Evolutionary conservation across 176 grass and related monocot species (phyloP), one percentile per base, ranked within the genome.

Genomic region (Oryza coarctata): DNA sequence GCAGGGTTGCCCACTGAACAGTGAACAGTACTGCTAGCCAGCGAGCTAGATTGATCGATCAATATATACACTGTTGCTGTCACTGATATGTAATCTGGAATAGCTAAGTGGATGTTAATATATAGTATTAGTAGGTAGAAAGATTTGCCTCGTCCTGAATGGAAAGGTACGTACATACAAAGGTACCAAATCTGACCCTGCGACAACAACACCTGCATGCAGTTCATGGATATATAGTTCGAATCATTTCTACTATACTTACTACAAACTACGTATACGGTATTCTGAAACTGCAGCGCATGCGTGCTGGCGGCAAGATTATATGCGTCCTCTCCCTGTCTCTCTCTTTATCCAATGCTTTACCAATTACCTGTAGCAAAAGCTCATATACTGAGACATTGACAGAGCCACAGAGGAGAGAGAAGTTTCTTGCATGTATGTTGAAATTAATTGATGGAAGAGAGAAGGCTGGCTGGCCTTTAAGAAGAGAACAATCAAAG

Each of bases 401-500:
- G 38, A 39, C 38, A 39, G 38, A 39, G 38, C 38, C 9, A 11
- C 70, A 64, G 25, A 17, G 18, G 73, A 7, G 49, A 67, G 68
- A 38, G 30, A 30, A 2, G 11, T 25, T 45, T 47, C 3, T 30
- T 52, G 45, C 64, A 31, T 61, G 43, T 41, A 43, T 31, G 15
- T 74, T 73, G 43, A 18, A 5, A 74, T 74, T 39, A 47, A 80
- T 45, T 30, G 41, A 20, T 20, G 17, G 47, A 50, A 50, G 47
- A 50, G 47, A n/a, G 52, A 64, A 28, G 18, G 61, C 68, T 32
- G 39, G 23, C 39, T 20, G 20, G 50, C 68, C 58, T 73, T 86
- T 80, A 18, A 18, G 41, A 31, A 86, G 58, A 11, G 60, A 86
- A 86, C 84, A 80, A 79, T 86, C 68, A 65, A 80, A 31, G 69